Percentiles rank a stretch among this genome's conserved stretches.
phyloP scores from a whole-genome alignment of 345 rosid species.

The Erucastrum elatum region DNA sequence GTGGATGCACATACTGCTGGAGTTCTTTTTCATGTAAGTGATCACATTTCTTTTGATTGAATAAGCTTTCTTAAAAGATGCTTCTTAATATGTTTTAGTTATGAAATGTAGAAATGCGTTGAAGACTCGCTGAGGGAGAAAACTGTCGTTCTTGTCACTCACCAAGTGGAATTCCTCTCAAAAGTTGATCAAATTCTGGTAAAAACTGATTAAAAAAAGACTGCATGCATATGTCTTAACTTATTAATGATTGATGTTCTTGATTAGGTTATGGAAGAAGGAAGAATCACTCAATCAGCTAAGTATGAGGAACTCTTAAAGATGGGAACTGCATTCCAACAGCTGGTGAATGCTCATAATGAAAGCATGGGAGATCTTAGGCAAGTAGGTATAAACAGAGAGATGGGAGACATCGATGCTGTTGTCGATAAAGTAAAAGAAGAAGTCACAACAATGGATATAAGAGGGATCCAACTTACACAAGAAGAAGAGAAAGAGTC shows the following conservation, averaged over 20 bases:
- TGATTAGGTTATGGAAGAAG: conserved; percentile 65
- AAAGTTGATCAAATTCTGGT: conserved; percentile 65
- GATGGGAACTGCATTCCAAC: conserved; percentile 61
- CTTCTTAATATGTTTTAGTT: conserved; percentile 6
- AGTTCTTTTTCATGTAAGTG: conserved; percentile 61
- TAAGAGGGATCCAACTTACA: conserved; percentile 54
- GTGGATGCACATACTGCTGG: conserved; percentile 87
- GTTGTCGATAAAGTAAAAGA: conserved; percentile 30
- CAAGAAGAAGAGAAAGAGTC: conserved; percentile 64
- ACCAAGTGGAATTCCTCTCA: conserved; percentile 83
- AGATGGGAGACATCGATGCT: conserved; percentile 14
- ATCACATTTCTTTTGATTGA: background rate
- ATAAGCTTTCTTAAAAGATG: background rate
- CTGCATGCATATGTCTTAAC: background rate
- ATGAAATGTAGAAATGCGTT: conserved; percentile 64
- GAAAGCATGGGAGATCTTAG: conserved; percentile 33
- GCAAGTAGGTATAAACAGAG: conserved; percentile 2
- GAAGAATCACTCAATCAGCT: conserved; percentile 58
- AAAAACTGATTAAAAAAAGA: conserved; percentile 1
- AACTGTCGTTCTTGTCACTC: conserved; percentile 76
- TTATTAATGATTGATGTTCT: conserved; percentile 4
- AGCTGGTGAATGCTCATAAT: conserved; percentile 73
- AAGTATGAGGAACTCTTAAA: conserved; percentile 57
- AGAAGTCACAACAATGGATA: conserved; percentile 35
- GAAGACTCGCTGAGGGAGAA: conserved; percentile 54